A percentile compares a stretch with the other conserved stretches of the same genome.
phyloP scores from a whole-genome alignment of 805 yeast genomes.

The Candida odintsovae region DNA sequence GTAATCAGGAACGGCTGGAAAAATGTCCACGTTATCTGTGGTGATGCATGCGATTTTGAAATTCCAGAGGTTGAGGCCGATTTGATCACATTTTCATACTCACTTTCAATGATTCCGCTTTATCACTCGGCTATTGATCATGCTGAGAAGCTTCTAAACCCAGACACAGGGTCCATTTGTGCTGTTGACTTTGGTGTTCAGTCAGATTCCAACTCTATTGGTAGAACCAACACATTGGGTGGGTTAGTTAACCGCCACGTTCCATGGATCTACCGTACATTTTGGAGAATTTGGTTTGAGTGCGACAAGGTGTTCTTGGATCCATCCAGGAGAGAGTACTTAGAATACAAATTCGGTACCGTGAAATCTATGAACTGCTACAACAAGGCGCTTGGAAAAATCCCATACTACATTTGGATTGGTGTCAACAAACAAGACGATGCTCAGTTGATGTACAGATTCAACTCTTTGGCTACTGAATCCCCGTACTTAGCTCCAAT shows the following conservation, averaged over 20 bases:
- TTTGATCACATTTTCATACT: constrained; percentile 71
- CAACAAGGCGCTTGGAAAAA: constrained; percentile 61
- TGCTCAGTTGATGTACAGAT: constrained; percentile 42
- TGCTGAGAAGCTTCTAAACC: constrained; percentile 45
- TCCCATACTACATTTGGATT: constrained; percentile 80
- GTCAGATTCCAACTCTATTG: constrained; percentile 54
- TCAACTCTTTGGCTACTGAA: constrained; percentile 73
- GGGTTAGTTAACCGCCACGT: constrained; percentile 66
- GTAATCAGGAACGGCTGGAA: constrained; percentile 42
- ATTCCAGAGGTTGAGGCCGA: constrained; percentile 53
- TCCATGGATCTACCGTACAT: constrained; percentile 72
- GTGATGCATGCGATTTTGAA: constrained; percentile 70
- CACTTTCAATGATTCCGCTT: constrained; percentile 80
- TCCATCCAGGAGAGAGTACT: constrained; percentile 74
- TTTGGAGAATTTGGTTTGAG: constrained; percentile 88
- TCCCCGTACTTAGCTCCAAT: constrained; percentile 73
- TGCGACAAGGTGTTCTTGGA: constrained; percentile 76
- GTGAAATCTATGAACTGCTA: constrained; percentile 65
- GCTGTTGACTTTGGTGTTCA: constrained; percentile 82
- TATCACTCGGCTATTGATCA: constrained; percentile 76
- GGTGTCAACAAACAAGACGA: constrained; percentile 61
- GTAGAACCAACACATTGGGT: constrained; percentile 69
- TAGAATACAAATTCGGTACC: constrained; percentile 80
- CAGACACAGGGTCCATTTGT: constrained; percentile 54
- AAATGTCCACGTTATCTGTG: constrained; percentile 63